Evolutionary conservation across 2,329 filamentous ascomycete species (phyloP).

Genomic region (Talaromyces sp.): DNA sequence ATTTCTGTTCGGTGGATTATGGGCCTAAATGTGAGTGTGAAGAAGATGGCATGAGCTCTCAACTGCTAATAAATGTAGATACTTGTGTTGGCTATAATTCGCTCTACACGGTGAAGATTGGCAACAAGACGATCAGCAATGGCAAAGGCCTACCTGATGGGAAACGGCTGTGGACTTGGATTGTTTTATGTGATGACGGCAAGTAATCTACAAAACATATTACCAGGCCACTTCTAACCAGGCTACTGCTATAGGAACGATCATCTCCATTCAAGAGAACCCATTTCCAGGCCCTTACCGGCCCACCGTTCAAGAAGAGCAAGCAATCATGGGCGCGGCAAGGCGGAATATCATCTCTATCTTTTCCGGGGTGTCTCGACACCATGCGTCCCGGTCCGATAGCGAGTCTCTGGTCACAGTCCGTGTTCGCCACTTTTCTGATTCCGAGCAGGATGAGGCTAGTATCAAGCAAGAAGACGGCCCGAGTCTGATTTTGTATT

Average conservation of each 20-base stretch:
- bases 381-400: slow-evolving; percentile 43
- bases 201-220: slow-evolving; percentile 16
- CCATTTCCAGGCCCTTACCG: slow-evolving; percentile 46
- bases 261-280: slow-evolving; percentile 65
- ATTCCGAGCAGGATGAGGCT: slow-evolving; percentile 26
- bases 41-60: neutral
- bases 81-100: slow-evolving; percentile 69
- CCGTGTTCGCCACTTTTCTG: slow-evolving; percentile 35
- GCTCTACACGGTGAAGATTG: slow-evolving; percentile 40
- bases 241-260: slow-evolving; percentile 49
- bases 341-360: slow-evolving; percentile 58
- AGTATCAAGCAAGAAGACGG: slow-evolving; percentile 46
- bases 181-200: slow-evolving; percentile 63
- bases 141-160: slow-evolving; percentile 41
- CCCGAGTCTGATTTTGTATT: slow-evolving; percentile 61
- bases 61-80: slow-evolving; percentile 38
- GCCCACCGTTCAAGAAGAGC: slow-evolving; percentile 24
- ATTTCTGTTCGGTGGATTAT: slow-evolving; percentile 69
- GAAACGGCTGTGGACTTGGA: slow-evolving; percentile 65
- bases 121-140: slow-evolving; percentile 41
- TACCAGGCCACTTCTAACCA: neutral
- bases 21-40: slow-evolving; percentile 55
- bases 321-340: slow-evolving; percentile 31
- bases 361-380: slow-evolving; percentile 57
- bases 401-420: slow-evolving; percentile 48